Evolutionary conservation across 441 rosid species (phyloP).

Genomic region (Theobroma grandiflorum): DNA sequence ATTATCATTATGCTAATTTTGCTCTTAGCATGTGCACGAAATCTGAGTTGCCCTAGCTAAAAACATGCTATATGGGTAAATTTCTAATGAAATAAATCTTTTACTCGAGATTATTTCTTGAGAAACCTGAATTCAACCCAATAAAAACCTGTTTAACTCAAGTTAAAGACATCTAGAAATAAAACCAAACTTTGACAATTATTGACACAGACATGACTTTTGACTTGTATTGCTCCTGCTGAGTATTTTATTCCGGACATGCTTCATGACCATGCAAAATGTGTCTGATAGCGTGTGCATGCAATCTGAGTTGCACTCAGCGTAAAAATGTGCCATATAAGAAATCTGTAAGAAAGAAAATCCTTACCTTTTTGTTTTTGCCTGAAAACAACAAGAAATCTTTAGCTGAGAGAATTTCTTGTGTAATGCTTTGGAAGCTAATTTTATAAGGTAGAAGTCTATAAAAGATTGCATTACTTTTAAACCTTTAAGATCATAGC

Average conservation of each 20-base stretch:
- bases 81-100: neutral
- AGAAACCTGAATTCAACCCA: slow-evolving; percentile 1
- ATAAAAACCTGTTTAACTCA: neutral
- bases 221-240: neutral
- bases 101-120: neutral
- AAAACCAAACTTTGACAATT: neutral
- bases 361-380: too few species aligned
- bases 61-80: neutral
- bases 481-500: neutral
- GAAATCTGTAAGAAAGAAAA: neutral
- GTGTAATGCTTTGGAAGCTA: neutral
- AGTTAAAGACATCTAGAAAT: neutral
- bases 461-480: neutral
- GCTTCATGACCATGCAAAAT: neutral
- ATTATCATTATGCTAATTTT: neutral
- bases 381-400: too few species aligned
- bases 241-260: neutral
- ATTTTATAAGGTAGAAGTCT: neutral
- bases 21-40: neutral
- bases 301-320: neutral
- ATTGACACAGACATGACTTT: neutral
- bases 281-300: neutral
- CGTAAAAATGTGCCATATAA: slow-evolving; percentile 5
- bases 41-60: neutral
- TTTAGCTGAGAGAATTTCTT: neutral